Evolutionary conservation across 2,329 filamentous ascomycete species (phyloP), one percentile per base, ranked within the genome.

Genomic region (Hypomyces rosellus): DNA sequence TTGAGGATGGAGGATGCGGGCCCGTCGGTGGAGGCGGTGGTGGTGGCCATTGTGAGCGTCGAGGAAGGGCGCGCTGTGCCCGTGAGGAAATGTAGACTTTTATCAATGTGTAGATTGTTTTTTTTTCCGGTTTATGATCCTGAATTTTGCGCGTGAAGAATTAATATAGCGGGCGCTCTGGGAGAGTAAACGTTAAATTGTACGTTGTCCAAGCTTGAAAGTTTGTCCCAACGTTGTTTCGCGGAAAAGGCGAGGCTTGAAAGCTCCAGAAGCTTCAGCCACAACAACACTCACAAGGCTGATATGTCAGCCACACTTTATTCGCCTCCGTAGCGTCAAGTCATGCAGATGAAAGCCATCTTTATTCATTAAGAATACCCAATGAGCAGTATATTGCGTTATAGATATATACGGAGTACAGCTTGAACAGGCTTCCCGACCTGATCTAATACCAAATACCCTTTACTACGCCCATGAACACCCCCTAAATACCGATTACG

Each of bases 1-100:
- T 76, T 69, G 59, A 85, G 78, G 65, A 86, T 80, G 49, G 71
- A 67, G 57, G 63, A 49, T 56, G 66, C 61, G 55, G 63, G 53
- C 55, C n/a, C 30, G 52, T 33, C n/a, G 13, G 61, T 57, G 15
- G 57, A 48, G 15, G n/a, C n/a, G n/a, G 51, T 62, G 36, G 65
- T 55, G 30, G 61, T 51, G 25, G 66, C 59, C 66, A 69, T 69
- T 38, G 46, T 60, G 48, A 42, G 49, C 39, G 50, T 42, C 18
- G 11, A 40, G 38, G 40, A 14, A 16, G 40, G 11, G 30, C 25
- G 1, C 30, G 20, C 15, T 3, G n/a, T 34, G 34, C n/a, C 22
- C 3, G 12, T 33, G 12, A 14, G 15, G 16, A 42, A 2, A 25
- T 42, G 15, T 22, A 8, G 20, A 7, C 2, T 8, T 9, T 42